These are phyloP conservation scores for Schizochytrium sp. DNA, from an alignment of 108 stramenopile species.

Conservation along the genomic window DNA sequence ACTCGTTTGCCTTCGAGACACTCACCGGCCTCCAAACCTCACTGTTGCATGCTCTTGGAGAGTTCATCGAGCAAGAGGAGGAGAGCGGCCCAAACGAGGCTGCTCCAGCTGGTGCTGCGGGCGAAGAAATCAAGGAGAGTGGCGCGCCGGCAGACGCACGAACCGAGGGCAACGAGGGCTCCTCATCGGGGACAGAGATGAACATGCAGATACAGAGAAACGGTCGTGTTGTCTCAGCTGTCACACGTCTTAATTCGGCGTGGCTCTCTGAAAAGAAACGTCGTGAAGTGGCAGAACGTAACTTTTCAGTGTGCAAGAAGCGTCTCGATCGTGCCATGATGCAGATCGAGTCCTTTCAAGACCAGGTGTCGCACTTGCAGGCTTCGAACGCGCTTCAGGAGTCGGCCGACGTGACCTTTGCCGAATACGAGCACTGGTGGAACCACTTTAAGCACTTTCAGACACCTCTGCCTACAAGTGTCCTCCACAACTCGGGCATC, in stretches of 20 bases:
- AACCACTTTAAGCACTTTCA: background rate
- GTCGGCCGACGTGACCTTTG: background rate
- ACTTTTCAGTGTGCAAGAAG: background rate
- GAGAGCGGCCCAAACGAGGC: no score
- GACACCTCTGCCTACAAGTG: background rate
- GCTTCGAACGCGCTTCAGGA: background rate
- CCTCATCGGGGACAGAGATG: background rate
- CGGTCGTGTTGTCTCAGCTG: background rate
- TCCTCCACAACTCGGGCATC: background rate
- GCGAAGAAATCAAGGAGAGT: no score
- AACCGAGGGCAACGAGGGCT: no score
- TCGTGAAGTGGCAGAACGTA: background rate
- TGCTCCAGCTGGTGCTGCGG: no score
- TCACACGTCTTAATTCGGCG: background rate
- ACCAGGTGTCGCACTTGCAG: background rate
- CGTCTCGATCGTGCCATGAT: background rate
- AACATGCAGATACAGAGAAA: background rate
- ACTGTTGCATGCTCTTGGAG: background rate
- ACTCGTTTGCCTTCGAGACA: background rate
- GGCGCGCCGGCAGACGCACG: no score
- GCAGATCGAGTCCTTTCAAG: background rate
- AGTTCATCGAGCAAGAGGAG: background rate
- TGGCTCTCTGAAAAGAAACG: background rate
- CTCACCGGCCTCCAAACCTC: background rate
- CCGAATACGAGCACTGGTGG: constrained; percentile 12